These are phyloP conservation scores for Teratosphaeriaceae sp. DNA, from an alignment of 2,329 filamentous ascomycete genomes.

Conservation along the genomic window DNA sequence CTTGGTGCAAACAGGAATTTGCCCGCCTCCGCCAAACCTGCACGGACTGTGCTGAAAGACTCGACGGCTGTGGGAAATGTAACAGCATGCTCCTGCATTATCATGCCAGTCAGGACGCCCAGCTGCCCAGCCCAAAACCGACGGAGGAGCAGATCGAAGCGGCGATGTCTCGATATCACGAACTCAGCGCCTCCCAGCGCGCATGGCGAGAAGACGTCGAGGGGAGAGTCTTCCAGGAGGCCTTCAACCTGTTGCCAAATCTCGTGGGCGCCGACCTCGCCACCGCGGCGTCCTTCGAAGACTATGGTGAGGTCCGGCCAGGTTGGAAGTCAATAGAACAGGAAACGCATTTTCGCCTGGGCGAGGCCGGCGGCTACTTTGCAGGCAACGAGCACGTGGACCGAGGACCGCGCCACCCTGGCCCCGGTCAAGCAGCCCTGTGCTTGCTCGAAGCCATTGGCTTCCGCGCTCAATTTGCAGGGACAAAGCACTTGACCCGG, in stretches of 20 bases:
- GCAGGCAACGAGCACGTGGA: constrained; percentile 11
- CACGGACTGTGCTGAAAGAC: too few relatives aligned
- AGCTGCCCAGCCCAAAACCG: background rate
- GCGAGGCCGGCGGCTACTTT: too few relatives aligned
- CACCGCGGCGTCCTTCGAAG: constrained; percentile 2
- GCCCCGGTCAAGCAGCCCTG: constrained; percentile 13
- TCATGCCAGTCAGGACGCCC: background rate
- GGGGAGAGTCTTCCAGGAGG: constrained; percentile 12
- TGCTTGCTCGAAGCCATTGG: constrained; percentile 14
- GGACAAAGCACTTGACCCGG: constrained; percentile 9
- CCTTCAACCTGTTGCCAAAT: constrained; percentile 16
- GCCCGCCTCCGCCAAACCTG: too few relatives aligned
- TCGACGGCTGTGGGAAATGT: background rate
- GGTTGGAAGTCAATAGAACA: constrained; percentile 15
- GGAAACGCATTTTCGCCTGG: constrained; percentile 10
- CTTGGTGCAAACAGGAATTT: too few relatives aligned
- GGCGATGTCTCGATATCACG: too few relatives aligned
- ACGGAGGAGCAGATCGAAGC: background rate
- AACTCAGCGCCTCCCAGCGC: background rate
- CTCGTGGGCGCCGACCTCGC: constrained; percentile 12
- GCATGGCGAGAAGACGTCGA: constrained; percentile 12
- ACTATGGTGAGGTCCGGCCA: constrained; percentile 6
- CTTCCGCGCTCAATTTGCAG: constrained; percentile 11
- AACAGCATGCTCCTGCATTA: too few relatives aligned
- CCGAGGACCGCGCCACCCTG: constrained; percentile 6